Percentiles rank a stretch among this genome's conserved stretches.
phyloP scores from a whole-genome alignment of 495 filamentous ascomycete species.

The Penicillium tannophilum region DNA sequence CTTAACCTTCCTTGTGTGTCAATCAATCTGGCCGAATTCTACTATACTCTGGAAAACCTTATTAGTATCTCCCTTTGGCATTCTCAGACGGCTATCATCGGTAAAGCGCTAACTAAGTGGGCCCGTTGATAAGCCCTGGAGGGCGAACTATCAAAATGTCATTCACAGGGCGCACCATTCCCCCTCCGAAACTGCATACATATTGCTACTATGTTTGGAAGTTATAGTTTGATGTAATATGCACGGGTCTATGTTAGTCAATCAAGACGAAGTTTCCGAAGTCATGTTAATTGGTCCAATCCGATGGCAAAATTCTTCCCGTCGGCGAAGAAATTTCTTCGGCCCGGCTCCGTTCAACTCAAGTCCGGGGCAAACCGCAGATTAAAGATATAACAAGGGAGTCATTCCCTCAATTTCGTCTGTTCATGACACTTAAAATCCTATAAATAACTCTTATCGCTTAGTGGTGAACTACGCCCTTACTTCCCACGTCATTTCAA shows the following conservation, averaged over 20 bases:
- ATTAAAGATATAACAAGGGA: neutral
- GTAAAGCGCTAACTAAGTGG: neutral
- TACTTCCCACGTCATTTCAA: neutral
- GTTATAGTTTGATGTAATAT: neutral
- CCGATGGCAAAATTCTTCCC: neutral
- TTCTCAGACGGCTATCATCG: neutral
- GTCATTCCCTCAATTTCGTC: neutral
- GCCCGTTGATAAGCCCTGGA: conserved; percentile 5
- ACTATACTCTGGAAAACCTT: neutral
- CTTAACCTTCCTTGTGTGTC: neutral
- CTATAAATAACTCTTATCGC: neutral
- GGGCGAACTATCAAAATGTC: conserved; percentile 9
- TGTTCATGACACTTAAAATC: neutral
- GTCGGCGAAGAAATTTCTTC: conserved; percentile 18
- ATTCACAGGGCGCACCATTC: neutral
- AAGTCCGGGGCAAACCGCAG: conserved; percentile 25
- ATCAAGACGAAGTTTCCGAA: neutral
- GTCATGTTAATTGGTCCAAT: neutral
- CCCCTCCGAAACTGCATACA: neutral
- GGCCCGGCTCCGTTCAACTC: conserved; percentile 5
- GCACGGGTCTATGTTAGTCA: neutral
- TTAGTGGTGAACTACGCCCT: neutral
- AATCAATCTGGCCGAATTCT: neutral
- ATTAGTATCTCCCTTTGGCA: neutral
- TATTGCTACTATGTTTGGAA: neutral